Conservation (phyloP, 257 asterid genomes). For the Penstemon davidsonii region DNA sequence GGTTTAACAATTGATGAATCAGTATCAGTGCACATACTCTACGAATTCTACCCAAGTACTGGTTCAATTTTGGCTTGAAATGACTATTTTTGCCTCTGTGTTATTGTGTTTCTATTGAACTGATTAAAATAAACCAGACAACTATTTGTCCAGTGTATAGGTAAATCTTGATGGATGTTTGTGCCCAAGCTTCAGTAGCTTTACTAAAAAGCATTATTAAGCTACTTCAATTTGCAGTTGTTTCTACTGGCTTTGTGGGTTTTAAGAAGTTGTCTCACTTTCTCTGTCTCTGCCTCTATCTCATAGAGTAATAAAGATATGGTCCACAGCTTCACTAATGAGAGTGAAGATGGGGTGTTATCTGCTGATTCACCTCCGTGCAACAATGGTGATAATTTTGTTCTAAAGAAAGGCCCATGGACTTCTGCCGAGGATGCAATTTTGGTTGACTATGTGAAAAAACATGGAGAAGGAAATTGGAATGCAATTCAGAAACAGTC, state of each 20-base stretch:
- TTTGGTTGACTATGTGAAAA: conserved; percentile 61
- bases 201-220: conserved; percentile 14
- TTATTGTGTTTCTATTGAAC: conserved; percentile 17
- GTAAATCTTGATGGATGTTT: conserved; percentile 4
- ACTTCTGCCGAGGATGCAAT: conserved; percentile 63
- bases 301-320: conserved; percentile 22
- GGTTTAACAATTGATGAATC: neutral
- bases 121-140: conserved; percentile 25
- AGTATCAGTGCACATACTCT: no score
- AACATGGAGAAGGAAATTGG: conserved; percentile 75
- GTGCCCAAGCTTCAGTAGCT: conserved; percentile 21
- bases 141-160: conserved; percentile 15
- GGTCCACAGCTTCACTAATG: conserved; percentile 41
- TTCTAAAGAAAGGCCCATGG: conserved; percentile 76
- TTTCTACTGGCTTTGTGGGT: conserved; percentile 23
- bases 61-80: neutral
- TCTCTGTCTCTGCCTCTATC: neutral
- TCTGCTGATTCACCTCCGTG: conserved; percentile 57
- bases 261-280: conserved; percentile 17
- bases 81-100: conserved; percentile 10
- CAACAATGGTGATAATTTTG: conserved; percentile 45
- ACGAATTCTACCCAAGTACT: neutral
- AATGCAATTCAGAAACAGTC: conserved; percentile 68
- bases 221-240: conserved; percentile 2
- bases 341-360: conserved; percentile 52